Evolutionary conservation across 2,329 filamentous ascomycete species (phyloP), one percentile per base, ranked within the genome.

Genomic region (Fusarium sp.): DNA sequence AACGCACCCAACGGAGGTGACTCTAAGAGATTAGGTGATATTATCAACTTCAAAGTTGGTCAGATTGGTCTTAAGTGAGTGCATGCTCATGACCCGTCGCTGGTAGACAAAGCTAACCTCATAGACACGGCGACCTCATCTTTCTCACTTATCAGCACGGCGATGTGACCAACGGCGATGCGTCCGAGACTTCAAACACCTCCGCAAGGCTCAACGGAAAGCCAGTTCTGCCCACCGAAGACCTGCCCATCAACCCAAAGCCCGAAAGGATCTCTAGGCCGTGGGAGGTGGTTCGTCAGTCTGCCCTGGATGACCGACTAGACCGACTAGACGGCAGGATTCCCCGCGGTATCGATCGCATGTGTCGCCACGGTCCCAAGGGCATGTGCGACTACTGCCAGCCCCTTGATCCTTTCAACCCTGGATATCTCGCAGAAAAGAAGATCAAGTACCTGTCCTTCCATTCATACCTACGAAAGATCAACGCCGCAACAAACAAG

Each of bases 351-450:
- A 84, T 84, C 56, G 92, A 96, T 74, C 91, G 91, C 74, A 95
- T 99, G 93, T 99, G 95, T 80, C 89, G 92, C 61, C 95, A 99
- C 75, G 94, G 94, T 2, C 89, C 91, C 47, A 98, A 97, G 78
- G 95, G 95, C 75, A 99, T 99, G 95, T 99, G 95, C 77, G 95
- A 99, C 78, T 96, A 97, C 78, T 99, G 95, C 80, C 96, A 96
- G 87, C 96, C 96, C 0, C 80, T 98, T 46, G 95, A 99, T 73
- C 95, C 95, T 1, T 99, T 96, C 77, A 89, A 96, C 72, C 77
- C 90, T n/a, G 88, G 88, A 53, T 97, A 97, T 71, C 84, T 99
- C 15, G 86, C 87, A 28, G 94, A 99, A 70, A 96, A 94, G 83
- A 97, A 97, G 83, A 97, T 99, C 84, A 99, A 99, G 77, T 96